These are phyloP conservation scores for Porphyrellus sp. DNA, from an alignment of 1,284 basidiomycete species.

Conservation along the genomic window DNA sequence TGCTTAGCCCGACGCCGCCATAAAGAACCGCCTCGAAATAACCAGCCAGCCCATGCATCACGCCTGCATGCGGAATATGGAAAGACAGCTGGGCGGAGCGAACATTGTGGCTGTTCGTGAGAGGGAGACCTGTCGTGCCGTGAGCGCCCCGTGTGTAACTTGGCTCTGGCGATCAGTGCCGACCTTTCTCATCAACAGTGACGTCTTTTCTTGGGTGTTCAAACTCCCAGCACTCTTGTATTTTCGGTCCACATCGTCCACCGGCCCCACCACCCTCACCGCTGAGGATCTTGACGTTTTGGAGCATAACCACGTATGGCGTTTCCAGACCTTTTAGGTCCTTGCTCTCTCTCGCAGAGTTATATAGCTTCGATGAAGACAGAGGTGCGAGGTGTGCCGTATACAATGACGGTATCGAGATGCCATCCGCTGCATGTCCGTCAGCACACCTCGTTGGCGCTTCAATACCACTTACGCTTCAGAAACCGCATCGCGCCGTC, in stretches of 20 bases:
- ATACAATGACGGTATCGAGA: slow-evolving; percentile 96
- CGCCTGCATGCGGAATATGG: slow-evolving; percentile 90
- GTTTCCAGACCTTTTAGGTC: slow-evolving; percentile 77
- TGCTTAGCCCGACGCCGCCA: slow-evolving; percentile 85
- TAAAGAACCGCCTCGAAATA: slow-evolving; percentile 98
- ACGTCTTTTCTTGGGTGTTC: slow-evolving; percentile 86
- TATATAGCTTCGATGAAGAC: slow-evolving; percentile 88
- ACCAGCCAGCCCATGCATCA: slow-evolving; percentile 96
- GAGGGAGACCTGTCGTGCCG: slow-evolving; percentile 59
- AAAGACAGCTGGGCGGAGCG: slow-evolving; percentile 81
- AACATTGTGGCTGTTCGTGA: slow-evolving; percentile 87
- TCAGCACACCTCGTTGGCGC: slow-evolving; percentile 5
- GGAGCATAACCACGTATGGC: slow-evolving; percentile 98
- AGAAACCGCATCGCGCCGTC: slow-evolving; percentile 93
- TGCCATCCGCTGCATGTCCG: slow-evolving; percentile 66
- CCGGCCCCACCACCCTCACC: slow-evolving; percentile 60
- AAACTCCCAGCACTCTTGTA: slow-evolving; percentile 98
- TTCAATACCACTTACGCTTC: slow-evolving; percentile 59
- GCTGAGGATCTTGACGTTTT: slow-evolving; percentile 85
- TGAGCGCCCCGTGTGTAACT: slow-evolving; percentile 8
- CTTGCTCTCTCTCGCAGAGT: slow-evolving; percentile 67
- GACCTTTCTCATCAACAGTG: slow-evolving; percentile 71
- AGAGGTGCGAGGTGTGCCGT: slow-evolving; percentile 92
- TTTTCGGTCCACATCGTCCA: slow-evolving; percentile 71
- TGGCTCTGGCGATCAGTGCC: background rate